Evolutionary conservation across 1,284 basidiomycete species (phyloP).

Genomic region (Rhodotorula sp.): DNA sequence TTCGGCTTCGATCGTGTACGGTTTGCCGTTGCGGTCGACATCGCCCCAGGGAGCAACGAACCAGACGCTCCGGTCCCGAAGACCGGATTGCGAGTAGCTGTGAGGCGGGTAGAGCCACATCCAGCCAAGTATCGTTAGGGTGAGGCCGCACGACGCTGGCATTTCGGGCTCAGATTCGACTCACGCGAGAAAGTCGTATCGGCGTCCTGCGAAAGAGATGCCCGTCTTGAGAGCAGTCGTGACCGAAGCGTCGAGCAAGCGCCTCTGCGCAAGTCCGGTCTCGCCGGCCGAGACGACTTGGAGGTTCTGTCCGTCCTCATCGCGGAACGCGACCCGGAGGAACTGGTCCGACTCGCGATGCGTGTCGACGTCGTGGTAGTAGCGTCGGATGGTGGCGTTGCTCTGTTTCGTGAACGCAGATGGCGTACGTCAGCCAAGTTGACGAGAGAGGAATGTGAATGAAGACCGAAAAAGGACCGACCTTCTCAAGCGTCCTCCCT

Average conservation of each 20-base stretch:
- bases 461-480: constrained; percentile 51
- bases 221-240: constrained; percentile 48
- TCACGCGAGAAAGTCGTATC: constrained; percentile 25
- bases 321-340: constrained; percentile 71
- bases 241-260: constrained; percentile 33
- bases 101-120: too few species aligned
- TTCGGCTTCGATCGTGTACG: constrained; percentile 55
- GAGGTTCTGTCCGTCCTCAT: constrained; percentile 58
- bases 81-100: constrained; percentile 56
- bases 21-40: not conserved
- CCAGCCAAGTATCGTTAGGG: too few species aligned
- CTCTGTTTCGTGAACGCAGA: not conserved
- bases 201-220: constrained; percentile 38
- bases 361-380: constrained; percentile 46
- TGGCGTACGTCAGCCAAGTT: constrained; percentile 51
- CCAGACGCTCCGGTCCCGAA: constrained; percentile 60
- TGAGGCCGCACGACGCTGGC: not conserved
- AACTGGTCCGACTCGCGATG: constrained; percentile 52
- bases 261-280: not conserved
- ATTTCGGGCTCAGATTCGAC: not conserved
- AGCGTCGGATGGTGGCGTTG: constrained; percentile 50
- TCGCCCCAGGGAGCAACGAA: constrained; percentile 47
- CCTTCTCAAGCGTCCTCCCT: constrained; percentile 69
- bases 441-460: constrained; percentile 40
- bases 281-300: not conserved